Base-by-base conservation (phyloP, 2,329 filamentous ascomycete species). In the Aspergillus aculeatus region DNA sequence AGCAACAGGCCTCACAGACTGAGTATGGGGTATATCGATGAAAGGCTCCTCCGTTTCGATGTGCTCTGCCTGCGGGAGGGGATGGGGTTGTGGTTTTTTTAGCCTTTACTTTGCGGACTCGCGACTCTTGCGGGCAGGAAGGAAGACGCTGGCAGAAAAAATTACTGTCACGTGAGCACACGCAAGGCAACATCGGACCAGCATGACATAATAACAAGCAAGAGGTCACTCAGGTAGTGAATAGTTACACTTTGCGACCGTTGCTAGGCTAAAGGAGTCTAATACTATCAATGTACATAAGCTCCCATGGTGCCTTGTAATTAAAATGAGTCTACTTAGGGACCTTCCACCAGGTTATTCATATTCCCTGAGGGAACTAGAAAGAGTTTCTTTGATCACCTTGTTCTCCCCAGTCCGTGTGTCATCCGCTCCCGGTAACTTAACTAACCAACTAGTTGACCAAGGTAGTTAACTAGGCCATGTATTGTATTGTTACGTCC, bases 121-220 rank as follows among this genome's bases (percentile, higher is more conserved):
- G 60, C 64, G 59, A 62, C 58, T 65, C 63, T 61, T 55, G n/a
- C 56, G 52, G 55, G 51, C 55, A 54, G 49, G 41, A 58, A 61
- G 57, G 50, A 56, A 47, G 47, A 57, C 52, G 48, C 51, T 48
- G 56, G 56, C 53, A 61, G 59, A 63, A 62, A 64, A 65, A 65
- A 61, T 55, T 47, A 60, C 54, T 2, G 50, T 67, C 65, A 67
- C 65, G 65, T 67, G 65, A 65, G n/a, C 2, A 0, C 2, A 52
- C 44, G 58, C 53, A 60, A 57, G 61, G 58, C 44, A 32, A 50
- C 47, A 38, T 62, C 64, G 63, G 63, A 62, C 60, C 62, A 54
- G 23, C 32, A 54, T 60, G 58, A 55, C 41, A 57, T 48, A 55
- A 55, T 35, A 35, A 35, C 32, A 12, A 12, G 14, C 11, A 12